Percentiles rank a stretch among this genome's conserved stretches.
These are phyloP conservation scores for Asterella californica DNA, from an alignment of 225 moss, liverwort and hornwort species.

Conservation along the genomic window DNA sequence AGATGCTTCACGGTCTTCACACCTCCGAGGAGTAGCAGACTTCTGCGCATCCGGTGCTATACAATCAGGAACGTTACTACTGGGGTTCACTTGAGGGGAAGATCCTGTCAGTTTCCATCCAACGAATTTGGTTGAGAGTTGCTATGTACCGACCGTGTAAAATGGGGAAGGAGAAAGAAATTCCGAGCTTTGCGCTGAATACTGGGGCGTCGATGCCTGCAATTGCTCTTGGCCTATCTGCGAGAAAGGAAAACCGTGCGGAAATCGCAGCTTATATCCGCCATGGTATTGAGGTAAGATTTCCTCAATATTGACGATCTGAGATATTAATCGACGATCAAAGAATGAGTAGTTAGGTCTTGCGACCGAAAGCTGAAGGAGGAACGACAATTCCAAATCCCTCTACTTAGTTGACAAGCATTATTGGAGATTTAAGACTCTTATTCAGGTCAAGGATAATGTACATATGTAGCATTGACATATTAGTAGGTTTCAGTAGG, in stretches of 20 bases:
- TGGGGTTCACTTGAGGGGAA: too few relatives aligned
- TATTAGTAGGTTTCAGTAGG: too few relatives aligned
- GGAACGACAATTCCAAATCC: not conserved
- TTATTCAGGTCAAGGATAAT: not conserved
- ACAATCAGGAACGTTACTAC: too few relatives aligned
- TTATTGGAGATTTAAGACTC: not conserved
- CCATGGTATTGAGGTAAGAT: not conserved
- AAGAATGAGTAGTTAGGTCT: not conserved
- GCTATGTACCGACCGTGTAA: too few relatives aligned
- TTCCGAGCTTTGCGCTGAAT: conserved; percentile 22
- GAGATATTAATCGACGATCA: too few relatives aligned
- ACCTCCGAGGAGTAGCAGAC: too few relatives aligned
- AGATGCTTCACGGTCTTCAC: too few relatives aligned
- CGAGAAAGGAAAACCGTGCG: not conserved
- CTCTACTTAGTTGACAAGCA: not conserved
- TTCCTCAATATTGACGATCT: too few relatives aligned
- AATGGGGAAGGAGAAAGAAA: not conserved
- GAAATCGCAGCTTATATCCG: not conserved
- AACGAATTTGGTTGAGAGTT: too few relatives aligned
- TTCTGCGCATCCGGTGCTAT: too few relatives aligned
- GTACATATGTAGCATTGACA: too few relatives aligned
- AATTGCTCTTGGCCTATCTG: conserved; percentile 53
- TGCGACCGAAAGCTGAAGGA: not conserved
- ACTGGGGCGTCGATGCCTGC: conserved; percentile 47
- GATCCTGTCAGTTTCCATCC: too few relatives aligned